Base-by-base conservation (phyloP, 2,329 filamentous ascomycete genomes). In the Fusarium camptoceras region DNA sequence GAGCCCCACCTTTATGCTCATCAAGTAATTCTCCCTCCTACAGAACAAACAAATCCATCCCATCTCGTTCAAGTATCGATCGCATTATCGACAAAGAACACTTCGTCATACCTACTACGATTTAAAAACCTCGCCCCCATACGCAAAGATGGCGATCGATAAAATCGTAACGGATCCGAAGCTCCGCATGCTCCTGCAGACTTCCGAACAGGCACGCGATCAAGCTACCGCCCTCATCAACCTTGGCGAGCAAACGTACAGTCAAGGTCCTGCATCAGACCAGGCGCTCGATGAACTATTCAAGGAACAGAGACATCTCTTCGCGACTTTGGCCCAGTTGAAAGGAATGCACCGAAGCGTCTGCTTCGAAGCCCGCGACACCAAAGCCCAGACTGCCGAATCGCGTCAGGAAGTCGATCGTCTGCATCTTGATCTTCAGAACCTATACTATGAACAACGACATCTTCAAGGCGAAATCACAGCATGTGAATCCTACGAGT, bases 361-460 rank as follows among this genome's bases (percentile, higher is more conserved):
- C 12, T 89, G 94, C 71, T 87, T 97, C 73, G 87, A 89, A 30
- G 93, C 94, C 30, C 90, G 96, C 71, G 89, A 94, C 73, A 97
- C 94, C 16, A 98, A 98, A 79, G 86, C 92, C 55, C 85, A 89
- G 73, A 98, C 96, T 1, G 92, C 93, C 30, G 94, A 97, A 79
- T 92, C 92, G 50, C 89, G 94, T 50, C 92, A 95, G 75, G 94
- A 97, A 81, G 94, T 98, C 70, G 96, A 99, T 78, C 89, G 91
- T 51, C 85, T 99, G 66, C 94, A 98, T 78, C 86, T 99, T 39
- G 93, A 97, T 77, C 86, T 99, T 58, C 95, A 98, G 81, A 99
- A 99, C 77, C 83, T 99, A 10, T 97, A 96, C 79, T 99, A 99
- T 77, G 95, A 99, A 80, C 94, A 98, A 82, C 87, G 93, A 57